These are phyloP conservation scores for Serendipita vermifera DNA, from an alignment of 768 basidiomycete genomes.

Conservation along the genomic window DNA sequence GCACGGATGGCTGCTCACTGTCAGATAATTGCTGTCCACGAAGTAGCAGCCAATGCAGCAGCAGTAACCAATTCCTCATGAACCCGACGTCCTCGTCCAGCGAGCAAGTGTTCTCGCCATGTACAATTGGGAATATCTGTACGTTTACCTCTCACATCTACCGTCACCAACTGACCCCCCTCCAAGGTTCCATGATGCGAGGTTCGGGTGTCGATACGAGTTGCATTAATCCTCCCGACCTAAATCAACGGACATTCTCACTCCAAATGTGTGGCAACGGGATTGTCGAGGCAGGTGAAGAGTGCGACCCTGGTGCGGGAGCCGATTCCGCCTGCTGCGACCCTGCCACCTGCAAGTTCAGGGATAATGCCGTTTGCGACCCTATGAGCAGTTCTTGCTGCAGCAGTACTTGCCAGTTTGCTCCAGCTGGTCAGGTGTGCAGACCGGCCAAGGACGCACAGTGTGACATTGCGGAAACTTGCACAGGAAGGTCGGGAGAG, in stretches of 20 bases:
- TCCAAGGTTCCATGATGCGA: conserved; percentile 48
- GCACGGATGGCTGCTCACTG: conserved; percentile 48
- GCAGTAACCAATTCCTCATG: conserved; percentile 67
- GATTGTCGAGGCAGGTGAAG: conserved; percentile 70
- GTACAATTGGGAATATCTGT: conserved; percentile 80
- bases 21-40: conserved; percentile 57
- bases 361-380: conserved; percentile 57
- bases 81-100: conserved; percentile 53
- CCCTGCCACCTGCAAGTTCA: conserved; percentile 60
- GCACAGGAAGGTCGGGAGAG: conserved; percentile 56
- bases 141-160: conserved; percentile 19
- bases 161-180: neutral
- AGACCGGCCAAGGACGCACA: conserved; percentile 47
- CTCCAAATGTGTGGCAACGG: conserved; percentile 74
- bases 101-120: conserved; percentile 62
- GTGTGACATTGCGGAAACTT: conserved; percentile 64
- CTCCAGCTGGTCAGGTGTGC: conserved; percentile 55
- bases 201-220: conserved; percentile 39
- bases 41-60: conserved; percentile 43
- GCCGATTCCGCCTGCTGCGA: conserved; percentile 59
- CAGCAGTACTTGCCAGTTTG: conserved; percentile 52
- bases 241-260: conserved; percentile 35
- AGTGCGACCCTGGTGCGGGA: conserved; percentile 70
- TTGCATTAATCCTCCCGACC: conserved; percentile 54
- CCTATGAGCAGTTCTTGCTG: conserved; percentile 68